Percentiles rank a stretch among this genome's conserved stretches.
Evolutionary conservation across 345 rosid genomes (phyloP).

Genomic region (Rubroshorea leprosula): DNA sequence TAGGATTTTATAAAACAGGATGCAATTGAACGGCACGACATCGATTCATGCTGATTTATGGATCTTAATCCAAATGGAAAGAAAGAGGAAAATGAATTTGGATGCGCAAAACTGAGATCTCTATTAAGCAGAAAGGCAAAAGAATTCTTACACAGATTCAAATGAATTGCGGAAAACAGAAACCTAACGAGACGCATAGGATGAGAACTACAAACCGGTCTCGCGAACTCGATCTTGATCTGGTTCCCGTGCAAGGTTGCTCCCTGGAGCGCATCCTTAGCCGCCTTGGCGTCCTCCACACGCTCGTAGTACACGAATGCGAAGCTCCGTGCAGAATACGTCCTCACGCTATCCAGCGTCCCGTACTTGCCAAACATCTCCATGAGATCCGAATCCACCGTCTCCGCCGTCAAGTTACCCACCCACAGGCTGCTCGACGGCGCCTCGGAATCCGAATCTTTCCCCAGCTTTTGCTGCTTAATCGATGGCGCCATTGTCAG

Average conservation of each 20-base stretch:
- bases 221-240: conserved; percentile 88
- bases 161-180: conserved; percentile 14
- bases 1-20: not conserved
- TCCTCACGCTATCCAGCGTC: conserved; percentile 59
- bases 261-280: conserved; percentile 77
- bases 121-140: not conserved
- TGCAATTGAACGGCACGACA: not conserved
- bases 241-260: conserved; percentile 44
- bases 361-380: conserved; percentile 59
- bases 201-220: conserved; percentile 94
- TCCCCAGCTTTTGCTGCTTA: conserved; percentile 27
- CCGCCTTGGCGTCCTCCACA: conserved; percentile 76
- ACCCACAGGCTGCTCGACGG: conserved; percentile 83
- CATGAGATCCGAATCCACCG: conserved; percentile 62
- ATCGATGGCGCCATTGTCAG: conserved; percentile 40
- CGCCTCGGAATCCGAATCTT: conserved; percentile 30
- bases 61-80: not conserved
- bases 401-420: conserved; percentile 55
- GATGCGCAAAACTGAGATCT: not conserved
- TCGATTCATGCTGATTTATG: not conserved
- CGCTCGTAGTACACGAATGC: conserved; percentile 75
- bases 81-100: not conserved
- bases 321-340: conserved; percentile 61
- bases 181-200: conserved; percentile 36
- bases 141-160: not conserved